Base-by-base conservation (phyloP, 352 stramenopile species). In the Phytopythium kandeliae region DNA sequence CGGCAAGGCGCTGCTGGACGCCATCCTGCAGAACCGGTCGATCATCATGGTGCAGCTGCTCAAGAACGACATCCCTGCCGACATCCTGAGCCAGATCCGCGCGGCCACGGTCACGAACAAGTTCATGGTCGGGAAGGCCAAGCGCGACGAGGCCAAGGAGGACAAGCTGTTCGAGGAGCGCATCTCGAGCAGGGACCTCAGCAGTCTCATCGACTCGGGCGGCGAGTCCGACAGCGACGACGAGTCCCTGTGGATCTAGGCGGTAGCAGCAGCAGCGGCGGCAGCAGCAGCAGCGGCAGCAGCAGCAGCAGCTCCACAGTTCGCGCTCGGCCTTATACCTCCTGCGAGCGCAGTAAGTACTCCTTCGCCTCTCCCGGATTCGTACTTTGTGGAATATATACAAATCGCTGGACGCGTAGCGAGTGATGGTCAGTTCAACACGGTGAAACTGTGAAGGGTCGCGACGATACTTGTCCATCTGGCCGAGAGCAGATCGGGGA, bases 81-180 rank as follows among this genome's bases (percentile, higher is more conserved):
- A 67, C 1, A 63, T 73, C 26, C 34, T 67, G 33, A 50, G 53
- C 44, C 67, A 76, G 44, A 67, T 83, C 48, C 70, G 67, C 36
- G 56, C 60, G 2, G 69, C 67, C 0, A 40, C 79, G 0, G 64
- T 77, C 25, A 67, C 75, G 15, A 83, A 83, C 48, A 83, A 76
- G 54, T 44, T 78, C 34, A 74, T 72, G 60, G 58, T 62, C 36
- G 60, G 66, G 28, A 74, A 78, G 49, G 62, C 58, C 15, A 49
- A 63, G 59, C 43, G 65, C 42, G 68, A 78, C n/a, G 65, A 78
- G 25, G 58, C 61, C 49, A 76, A 66, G 55, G 57, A 66, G 34
- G 48, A 61, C 22, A 48, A 57, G 30, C 55, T 54, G 24, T 50
- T 65, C 19, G 43, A 63, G n/a, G 51, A 74, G 41, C 48, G 50